A percentile compares a stretch with the other conserved stretches of the same genome.
phyloP scores from a whole-genome alignment of 345 rosid genomes.

The Linum lewisii region DNA sequence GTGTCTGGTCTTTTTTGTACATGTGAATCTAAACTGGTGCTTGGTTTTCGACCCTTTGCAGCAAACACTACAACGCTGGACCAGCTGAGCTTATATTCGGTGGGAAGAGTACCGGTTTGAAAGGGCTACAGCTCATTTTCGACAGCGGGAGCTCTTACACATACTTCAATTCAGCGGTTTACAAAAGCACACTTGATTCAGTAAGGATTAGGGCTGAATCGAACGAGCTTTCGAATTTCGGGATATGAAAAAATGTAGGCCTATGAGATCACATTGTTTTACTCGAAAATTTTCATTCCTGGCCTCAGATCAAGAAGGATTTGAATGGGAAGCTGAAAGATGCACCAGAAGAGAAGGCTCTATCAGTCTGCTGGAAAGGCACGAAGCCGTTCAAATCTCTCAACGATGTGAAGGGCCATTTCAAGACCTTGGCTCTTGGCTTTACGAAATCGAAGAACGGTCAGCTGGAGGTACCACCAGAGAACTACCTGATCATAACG shows the following conservation, averaged over 20 bases:
- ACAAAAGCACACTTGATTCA: constrained; percentile 40
- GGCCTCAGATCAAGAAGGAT: constrained; percentile 38
- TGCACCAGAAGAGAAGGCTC: constrained; percentile 45
- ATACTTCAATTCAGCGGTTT: constrained; percentile 50
- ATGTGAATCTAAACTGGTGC: not conserved
- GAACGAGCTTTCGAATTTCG: not conserved
- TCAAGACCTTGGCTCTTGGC: constrained; percentile 44
- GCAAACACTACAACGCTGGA: constrained; percentile 55
- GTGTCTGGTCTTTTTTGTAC: not conserved
- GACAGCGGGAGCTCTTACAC: constrained; percentile 95
- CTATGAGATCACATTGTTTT: constrained; percentile 37
- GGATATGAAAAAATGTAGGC: too few relatives aligned
- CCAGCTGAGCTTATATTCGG: constrained; percentile 58
- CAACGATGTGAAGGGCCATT: constrained; percentile 40
- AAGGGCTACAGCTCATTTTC: constrained; percentile 42
- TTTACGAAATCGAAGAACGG: constrained; percentile 38
- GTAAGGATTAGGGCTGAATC: constrained; percentile 23
- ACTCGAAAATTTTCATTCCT: too few relatives aligned
- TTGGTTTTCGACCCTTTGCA: constrained; percentile 20
- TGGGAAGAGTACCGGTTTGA: constrained; percentile 47
- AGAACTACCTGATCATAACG: constrained; percentile 63
- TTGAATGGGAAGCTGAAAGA: constrained; percentile 42
- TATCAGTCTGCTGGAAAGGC: constrained; percentile 85
- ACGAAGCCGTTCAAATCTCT: constrained; percentile 39
- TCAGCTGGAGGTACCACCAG: constrained; percentile 57